A percentile compares a stretch with the other conserved stretches of the same genome.
phyloP scores from a whole-genome alignment of 371 early-diverging fungal species.

The Gilbertella persicaria region DNA sequence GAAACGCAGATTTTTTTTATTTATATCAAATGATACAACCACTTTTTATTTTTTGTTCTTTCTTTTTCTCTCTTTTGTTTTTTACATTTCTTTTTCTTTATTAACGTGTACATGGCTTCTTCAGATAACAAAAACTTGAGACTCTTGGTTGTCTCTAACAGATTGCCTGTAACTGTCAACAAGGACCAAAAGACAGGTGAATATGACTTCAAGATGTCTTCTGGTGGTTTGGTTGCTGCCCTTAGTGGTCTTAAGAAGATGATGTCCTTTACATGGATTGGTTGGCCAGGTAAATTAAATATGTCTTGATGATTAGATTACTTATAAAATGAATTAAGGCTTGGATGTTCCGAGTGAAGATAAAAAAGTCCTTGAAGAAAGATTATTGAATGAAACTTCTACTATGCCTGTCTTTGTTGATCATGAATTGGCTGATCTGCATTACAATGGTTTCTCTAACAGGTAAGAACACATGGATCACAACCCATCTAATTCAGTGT shows the following conservation, averaged over 20 bases:
- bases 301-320: too few species aligned
- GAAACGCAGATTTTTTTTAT: conserved; percentile 2
- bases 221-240: conserved; percentile 98
- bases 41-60: conserved; percentile 7
- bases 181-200: conserved; percentile 60
- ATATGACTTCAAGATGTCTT: conserved; percentile 84
- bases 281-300: conserved; percentile 89
- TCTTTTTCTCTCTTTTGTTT: background rate
- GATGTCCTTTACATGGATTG: conserved; percentile 98
- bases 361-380: conserved; percentile 68
- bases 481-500: background rate
- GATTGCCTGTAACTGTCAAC: conserved; percentile 97
- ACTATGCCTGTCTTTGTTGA: conserved; percentile 97
- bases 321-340: too few species aligned
- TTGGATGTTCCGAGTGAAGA: conserved; percentile 87
- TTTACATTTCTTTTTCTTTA: conserved; percentile 2
- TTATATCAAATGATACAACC: conserved; percentile 9
- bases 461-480: conserved; percentile 33
- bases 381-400: conserved; percentile 80
- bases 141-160: conserved; percentile 98
- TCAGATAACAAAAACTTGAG: conserved; percentile 49
- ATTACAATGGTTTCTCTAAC: conserved; percentile 99
- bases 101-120: background rate
- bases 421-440: conserved; percentile 94
- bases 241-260: conserved; percentile 91